Percentiles rank a stretch among this genome's conserved stretches.
phyloP scores from a whole-genome alignment of 2,329 filamentous ascomycete species.

The Fusarium hostae region DNA sequence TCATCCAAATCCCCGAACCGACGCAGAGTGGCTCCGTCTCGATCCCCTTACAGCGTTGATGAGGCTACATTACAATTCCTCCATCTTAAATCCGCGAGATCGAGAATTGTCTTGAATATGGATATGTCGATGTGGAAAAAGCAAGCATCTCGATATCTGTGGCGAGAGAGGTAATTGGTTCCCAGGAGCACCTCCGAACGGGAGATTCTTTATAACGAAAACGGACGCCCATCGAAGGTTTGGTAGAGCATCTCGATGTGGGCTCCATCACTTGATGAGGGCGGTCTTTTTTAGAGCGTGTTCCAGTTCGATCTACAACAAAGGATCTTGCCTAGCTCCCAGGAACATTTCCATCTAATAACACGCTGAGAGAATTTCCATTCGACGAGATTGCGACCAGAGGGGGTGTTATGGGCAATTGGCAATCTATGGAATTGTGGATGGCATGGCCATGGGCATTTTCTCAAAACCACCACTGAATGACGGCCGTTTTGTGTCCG shows the following conservation, averaged over 20 bases:
- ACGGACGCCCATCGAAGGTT: constrained; percentile 34
- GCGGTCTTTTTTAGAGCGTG: neutral
- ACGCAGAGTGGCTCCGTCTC: neutral
- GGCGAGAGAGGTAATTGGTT: constrained; percentile 7
- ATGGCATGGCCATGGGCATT: constrained; percentile 1
- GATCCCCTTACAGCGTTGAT: constrained; percentile 24
- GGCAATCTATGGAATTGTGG: constrained; percentile 13
- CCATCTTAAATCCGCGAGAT: constrained; percentile 1
- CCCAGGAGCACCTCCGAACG: neutral
- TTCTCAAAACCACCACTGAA: neutral
- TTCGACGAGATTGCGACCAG: neutral
- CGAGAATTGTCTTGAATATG: neutral
- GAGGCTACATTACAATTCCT: constrained; percentile 3
- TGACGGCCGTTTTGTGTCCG: constrained; percentile 29
- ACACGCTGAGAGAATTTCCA: neutral
- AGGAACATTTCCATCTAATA: neutral
- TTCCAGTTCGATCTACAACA: constrained; percentile 33
- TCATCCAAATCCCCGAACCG: constrained; percentile 3
- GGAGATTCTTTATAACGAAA: constrained; percentile 7
- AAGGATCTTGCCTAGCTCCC: constrained; percentile 1
- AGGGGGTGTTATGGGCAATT: constrained; percentile 10
- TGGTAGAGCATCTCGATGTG: constrained; percentile 40
- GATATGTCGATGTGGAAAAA: neutral
- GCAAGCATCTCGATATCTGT: constrained; percentile 21
- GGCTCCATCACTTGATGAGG: constrained; percentile 28